A percentile compares a stretch with the other conserved stretches of the same genome.
phyloP scores from a whole-genome alignment of 805 yeast genomes.

The Kazachstania kunashirensis region DNA sequence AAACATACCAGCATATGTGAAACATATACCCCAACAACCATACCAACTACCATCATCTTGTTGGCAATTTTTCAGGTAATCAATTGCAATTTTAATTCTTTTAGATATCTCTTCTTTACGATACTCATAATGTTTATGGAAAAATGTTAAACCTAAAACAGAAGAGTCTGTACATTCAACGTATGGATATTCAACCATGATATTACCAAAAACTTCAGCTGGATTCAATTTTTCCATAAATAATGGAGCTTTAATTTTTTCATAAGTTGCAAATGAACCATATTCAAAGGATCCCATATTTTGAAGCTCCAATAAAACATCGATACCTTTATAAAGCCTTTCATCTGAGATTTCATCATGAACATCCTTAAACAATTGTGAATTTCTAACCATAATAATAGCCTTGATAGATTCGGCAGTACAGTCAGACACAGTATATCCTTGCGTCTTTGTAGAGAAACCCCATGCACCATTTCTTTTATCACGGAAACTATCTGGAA shows the following conservation, averaged over 20 bases:
- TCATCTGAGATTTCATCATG: slow-evolving; percentile 45
- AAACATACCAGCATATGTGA: slow-evolving; percentile 94
- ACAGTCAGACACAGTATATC: slow-evolving; percentile 93
- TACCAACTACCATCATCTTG: slow-evolving; percentile 88
- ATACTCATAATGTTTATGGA: slow-evolving; percentile 56
- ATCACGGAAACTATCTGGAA: slow-evolving; percentile 71
- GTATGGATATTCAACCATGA: slow-evolving; percentile 97
- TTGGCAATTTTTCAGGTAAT: slow-evolving; percentile 63
- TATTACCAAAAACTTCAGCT: slow-evolving; percentile 95
- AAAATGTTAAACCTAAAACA: slow-evolving; percentile 78
- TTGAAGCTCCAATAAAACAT: slow-evolving; percentile 65
- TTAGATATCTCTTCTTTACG: slow-evolving; percentile 51
- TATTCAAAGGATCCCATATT: slow-evolving; percentile 68
- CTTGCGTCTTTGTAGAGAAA: slow-evolving; percentile 89
- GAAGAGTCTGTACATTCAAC: slow-evolving; percentile 97
- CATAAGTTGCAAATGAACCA: slow-evolving; percentile 92
- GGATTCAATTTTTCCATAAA: slow-evolving; percentile 74
- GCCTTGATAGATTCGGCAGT: slow-evolving; percentile 95
- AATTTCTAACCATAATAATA: slow-evolving; percentile 76
- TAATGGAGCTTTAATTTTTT: slow-evolving; percentile 72
- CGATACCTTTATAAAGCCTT: slow-evolving; percentile 58
- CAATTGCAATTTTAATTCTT: slow-evolving; percentile 68
- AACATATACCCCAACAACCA: slow-evolving; percentile 98
- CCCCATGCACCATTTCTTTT: slow-evolving; percentile 89
- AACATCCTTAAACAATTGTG: slow-evolving; percentile 40